Conservation (phyloP, 805 yeast species). For the Kurtzmaniella cleridarum region DNA sequence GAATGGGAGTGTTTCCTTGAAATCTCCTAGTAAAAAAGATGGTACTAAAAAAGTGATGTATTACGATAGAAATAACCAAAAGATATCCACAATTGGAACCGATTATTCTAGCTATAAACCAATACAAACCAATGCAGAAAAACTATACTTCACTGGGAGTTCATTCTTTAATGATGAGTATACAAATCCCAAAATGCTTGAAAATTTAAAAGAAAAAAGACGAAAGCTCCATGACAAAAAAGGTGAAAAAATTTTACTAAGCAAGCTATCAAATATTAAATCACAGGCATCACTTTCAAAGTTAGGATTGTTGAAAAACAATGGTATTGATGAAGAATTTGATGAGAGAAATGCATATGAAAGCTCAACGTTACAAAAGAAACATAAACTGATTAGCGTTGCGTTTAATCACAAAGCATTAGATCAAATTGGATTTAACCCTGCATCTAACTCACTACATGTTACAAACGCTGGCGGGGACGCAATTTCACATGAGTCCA, state of each 20-base stretch:
- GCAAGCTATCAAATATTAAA: conserved; percentile 23
- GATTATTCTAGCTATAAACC: conserved; percentile 5
- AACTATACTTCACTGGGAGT: conserved; percentile 7
- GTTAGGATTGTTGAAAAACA: conserved; percentile 5
- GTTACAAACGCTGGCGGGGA: neutral
- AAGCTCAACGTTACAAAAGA: conserved; percentile 3
- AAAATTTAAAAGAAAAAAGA: conserved; percentile 32
- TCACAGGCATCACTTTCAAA: conserved; percentile 6
- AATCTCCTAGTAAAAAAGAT: conserved; percentile 48
- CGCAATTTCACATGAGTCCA: neutral
- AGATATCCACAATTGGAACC: conserved; percentile 19
- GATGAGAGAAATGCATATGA: conserved; percentile 4
- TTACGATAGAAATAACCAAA: conserved; percentile 12
- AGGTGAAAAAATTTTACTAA: conserved; percentile 30
- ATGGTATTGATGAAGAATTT: conserved; percentile 14
- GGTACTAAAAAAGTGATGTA: conserved; percentile 31
- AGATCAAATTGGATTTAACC: conserved; percentile 47
- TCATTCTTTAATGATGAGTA: conserved; percentile 29
- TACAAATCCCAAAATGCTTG: conserved; percentile 42
- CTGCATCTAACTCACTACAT: conserved; percentile 24
- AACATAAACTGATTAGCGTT: conserved; percentile 8
- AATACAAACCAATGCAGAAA: conserved; percentile 11
- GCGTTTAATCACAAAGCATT: conserved; percentile 38
- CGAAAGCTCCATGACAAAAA: conserved; percentile 21
- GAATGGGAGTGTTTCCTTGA: conserved; percentile 51